phyloP scores from a whole-genome alignment of 805 yeast species.

The Torulaspora indica region DNA sequence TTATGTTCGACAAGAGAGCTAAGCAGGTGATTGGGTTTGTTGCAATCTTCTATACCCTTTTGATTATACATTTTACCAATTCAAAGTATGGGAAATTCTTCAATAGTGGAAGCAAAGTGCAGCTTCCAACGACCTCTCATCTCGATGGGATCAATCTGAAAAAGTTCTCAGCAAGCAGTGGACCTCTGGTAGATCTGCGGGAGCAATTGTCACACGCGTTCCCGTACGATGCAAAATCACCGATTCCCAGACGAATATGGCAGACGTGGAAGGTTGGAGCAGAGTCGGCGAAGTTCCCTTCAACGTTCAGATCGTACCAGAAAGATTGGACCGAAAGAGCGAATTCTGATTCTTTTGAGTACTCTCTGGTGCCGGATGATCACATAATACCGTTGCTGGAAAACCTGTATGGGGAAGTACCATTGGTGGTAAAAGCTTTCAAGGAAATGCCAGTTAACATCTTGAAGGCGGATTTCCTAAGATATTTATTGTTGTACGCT shows the following conservation, averaged over 20 bases:
- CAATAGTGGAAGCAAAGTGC: constrained; percentile 5
- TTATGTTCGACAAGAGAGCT: constrained; percentile 10
- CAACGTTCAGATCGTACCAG: constrained; percentile 45
- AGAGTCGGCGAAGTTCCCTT: constrained; percentile 53
- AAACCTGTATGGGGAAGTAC: constrained; percentile 62
- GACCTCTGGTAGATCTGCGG: constrained; percentile 21
- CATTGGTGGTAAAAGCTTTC: constrained; percentile 74
- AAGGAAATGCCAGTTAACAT: constrained; percentile 71
- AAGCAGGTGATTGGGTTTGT: constrained; percentile 11
- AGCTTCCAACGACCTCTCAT: constrained; percentile 31
- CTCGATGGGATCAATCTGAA: constrained; percentile 20
- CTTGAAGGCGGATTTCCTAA: constrained; percentile 86
- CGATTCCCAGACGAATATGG: constrained; percentile 81
- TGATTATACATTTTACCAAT: constrained; percentile 13
- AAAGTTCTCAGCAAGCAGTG: constrained; percentile 7
- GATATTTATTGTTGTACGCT: constrained; percentile 81
- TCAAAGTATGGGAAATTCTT: constrained; percentile 8
- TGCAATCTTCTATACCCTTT: constrained; percentile 8
- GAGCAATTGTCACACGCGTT: constrained; percentile 59
- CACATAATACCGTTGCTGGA: constrained; percentile 52
- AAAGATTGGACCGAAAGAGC: constrained; percentile 50
- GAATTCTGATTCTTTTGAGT: constrained; percentile 42
- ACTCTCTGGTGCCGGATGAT: constrained; percentile 69
- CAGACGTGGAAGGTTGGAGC: constrained; percentile 85
- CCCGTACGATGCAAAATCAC: constrained; percentile 64